A percentile compares a stretch with the other conserved stretches of the same genome.
phyloP scores from a whole-genome alignment of 2,329 filamentous ascomycete genomes.

The Didymella exigua region DNA sequence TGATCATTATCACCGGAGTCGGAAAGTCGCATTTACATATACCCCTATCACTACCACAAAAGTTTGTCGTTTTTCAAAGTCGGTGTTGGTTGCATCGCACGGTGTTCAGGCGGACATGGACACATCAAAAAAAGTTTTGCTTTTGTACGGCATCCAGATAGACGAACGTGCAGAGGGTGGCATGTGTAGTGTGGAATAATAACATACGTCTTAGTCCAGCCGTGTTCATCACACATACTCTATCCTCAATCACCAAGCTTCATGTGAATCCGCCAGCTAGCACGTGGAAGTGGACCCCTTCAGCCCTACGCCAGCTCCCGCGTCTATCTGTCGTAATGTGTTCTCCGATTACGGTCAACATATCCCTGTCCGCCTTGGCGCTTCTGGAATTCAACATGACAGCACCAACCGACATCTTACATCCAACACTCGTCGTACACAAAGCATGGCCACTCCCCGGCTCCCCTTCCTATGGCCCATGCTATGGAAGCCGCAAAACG shows the following conservation, averaged over 20 bases:
- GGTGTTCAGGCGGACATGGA: constrained; percentile 7
- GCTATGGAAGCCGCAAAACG: constrained; percentile 46
- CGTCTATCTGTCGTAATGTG: constrained; percentile 16
- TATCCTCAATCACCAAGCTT: not conserved
- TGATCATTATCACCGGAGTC: constrained; percentile 10
- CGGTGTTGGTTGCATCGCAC: constrained; percentile 5
- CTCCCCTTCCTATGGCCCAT: constrained; percentile 56
- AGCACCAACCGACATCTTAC: not conserved
- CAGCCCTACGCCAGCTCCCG: constrained; percentile 13
- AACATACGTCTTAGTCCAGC: not conserved
- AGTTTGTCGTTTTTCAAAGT: constrained; percentile 8
- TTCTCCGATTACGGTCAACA: constrained; percentile 18
- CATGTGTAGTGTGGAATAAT: not conserved
- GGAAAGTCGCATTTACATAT: constrained; percentile 11
- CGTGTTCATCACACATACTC: not conserved
- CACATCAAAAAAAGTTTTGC: constrained; percentile 15
- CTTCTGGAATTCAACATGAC: constrained; percentile 10
- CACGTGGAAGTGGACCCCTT: constrained; percentile 13
- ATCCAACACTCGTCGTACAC: not conserved
- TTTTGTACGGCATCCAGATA: not conserved
- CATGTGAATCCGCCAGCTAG: not conserved
- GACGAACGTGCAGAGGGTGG: not conserved
- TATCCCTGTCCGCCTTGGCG: constrained; percentile 19
- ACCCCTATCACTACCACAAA: constrained; percentile 16
- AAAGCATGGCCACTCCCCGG: constrained; percentile 51